phyloP scores from a whole-genome alignment of 352 stramenopile genomes.

The Phytopythium oedochilum region DNA sequence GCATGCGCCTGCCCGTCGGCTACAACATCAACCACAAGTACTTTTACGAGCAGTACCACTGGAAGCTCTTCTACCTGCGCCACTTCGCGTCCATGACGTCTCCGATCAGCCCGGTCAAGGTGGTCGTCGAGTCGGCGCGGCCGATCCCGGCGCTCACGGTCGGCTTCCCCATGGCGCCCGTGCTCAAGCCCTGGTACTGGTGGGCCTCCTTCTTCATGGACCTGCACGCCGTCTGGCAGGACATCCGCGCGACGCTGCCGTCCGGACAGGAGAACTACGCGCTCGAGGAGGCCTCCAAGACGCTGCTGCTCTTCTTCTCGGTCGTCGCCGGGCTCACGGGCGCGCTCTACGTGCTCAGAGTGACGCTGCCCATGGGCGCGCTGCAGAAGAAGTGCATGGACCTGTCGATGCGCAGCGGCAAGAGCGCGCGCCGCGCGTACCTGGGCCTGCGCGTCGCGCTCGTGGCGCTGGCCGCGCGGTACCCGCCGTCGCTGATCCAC shows the following conservation, averaged over 20 bases:
- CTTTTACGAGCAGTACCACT: conserved; percentile 87
- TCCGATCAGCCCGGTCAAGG: conserved; percentile 76
- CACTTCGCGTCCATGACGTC: conserved; percentile 88
- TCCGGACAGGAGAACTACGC: conserved; percentile 64
- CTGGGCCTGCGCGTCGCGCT: conserved; percentile 53
- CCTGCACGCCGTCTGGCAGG: conserved; percentile 79
- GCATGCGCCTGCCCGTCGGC: conserved; percentile 77
- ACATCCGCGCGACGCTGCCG: conserved; percentile 74
- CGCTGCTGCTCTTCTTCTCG: conserved; percentile 46
- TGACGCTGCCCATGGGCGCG: conserved; percentile 51
- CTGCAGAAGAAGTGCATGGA: conserved; percentile 62
- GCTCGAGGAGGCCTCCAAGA: conserved; percentile 64
- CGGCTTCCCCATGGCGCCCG: conserved; percentile 82
- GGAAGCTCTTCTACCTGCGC: conserved; percentile 81
- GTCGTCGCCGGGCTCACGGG: conserved; percentile 55
- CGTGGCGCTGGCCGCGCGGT: conserved; percentile 47
- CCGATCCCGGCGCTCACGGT: conserved; percentile 76
- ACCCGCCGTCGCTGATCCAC: conserved; percentile 60
- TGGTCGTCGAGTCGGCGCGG: conserved; percentile 80
- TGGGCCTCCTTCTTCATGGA: conserved; percentile 82
- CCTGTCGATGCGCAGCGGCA: conserved; percentile 48
- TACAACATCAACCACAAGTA: conserved; percentile 93
- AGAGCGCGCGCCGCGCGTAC: conserved; percentile 39
- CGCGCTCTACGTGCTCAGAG: conserved; percentile 55
- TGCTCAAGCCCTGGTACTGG: conserved; percentile 89